Evolutionary conservation across 805 yeast species (phyloP), one percentile per base, ranked within the genome.

Genomic region (Teunomyces tritomae): DNA sequence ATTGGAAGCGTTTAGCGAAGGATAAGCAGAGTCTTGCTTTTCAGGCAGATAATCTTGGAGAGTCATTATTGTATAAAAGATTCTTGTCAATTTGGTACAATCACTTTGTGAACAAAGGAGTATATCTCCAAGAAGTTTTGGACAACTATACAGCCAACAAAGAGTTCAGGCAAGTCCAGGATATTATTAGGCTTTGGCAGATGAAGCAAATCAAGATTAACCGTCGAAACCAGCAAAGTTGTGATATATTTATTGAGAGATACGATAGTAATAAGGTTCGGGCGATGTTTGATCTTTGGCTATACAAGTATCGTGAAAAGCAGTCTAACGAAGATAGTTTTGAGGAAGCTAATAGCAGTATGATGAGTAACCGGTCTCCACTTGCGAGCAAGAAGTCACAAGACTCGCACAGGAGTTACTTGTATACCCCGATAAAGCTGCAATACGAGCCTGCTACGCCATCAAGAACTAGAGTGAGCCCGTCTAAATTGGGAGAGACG

Each of bases 271-370:
- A 62, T 8, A 57, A 61, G 28, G 32, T 60, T 43, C 56, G 57
- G 30, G 54, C 70, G 0, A 59, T 71, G 9, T 68, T 72, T 48
- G 74, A 70, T 33, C 53, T 73, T 10, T 73, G 78, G 78, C 14
- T 58, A 4, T 61, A 58, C 43, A 71, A 68, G 46, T 40, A 54
- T 2, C 49, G 50, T 37, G 57, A 58, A 40, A 43, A 46, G 16
- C 16, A 37, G 16, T n/a, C 40, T 3, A 11, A 17, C 20, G 49
- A 50, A 5, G 43, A 29, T 1, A 49, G 46, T 8, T 51, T 40
- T 4, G 57, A 47, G n/a, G 55, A 39, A 2, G 55, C 59, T 1
- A 60, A 61, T 27, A 48, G 60, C 4, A 58, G 61, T 29, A 47
- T 64, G 13, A 47, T 59, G 5, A 57, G 64, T 41, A 63, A 59